phyloP scores from a whole-genome alignment of 495 filamentous ascomycete genomes.

The Letharia columbiana region DNA sequence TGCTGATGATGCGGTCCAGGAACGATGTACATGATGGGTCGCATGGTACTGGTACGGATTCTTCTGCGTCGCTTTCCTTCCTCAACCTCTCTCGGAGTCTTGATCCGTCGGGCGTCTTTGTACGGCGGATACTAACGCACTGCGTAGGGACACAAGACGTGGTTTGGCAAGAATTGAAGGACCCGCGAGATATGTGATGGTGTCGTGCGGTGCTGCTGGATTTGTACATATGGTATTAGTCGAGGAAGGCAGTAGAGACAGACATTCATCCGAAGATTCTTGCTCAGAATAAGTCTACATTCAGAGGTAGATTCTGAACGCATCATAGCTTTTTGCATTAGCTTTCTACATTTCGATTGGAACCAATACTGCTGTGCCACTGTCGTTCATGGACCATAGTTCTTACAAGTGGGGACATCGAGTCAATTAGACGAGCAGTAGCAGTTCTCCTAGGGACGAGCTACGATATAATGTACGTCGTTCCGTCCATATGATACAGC shows the following conservation, averaged over 20 bases:
- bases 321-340: background rate
- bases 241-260: background rate
- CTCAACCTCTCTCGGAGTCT: background rate
- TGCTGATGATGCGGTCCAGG: conserved; percentile 11
- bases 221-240: background rate
- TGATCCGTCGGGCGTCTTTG: too few species aligned
- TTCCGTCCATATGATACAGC: conserved; percentile 3
- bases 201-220: background rate
- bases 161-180: conserved; percentile 58
- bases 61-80: background rate
- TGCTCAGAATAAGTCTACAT: background rate
- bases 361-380: background rate
- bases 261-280: background rate
- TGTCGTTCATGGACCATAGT: background rate
- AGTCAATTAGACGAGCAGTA: background rate
- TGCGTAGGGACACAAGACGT: conserved; percentile 75
- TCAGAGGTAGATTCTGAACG: background rate
- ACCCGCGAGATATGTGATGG: background rate
- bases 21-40: conserved; percentile 47
- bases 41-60: conserved; percentile 34
- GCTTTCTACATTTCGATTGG: background rate
- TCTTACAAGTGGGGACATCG: background rate
- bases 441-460: background rate
- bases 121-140: conserved; percentile 23
- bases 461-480: background rate